Percentiles rank a stretch among this genome's conserved stretches.
phyloP scores from a whole-genome alignment of 2,329 filamentous ascomycete genomes.

The Juglanconis sp. region DNA sequence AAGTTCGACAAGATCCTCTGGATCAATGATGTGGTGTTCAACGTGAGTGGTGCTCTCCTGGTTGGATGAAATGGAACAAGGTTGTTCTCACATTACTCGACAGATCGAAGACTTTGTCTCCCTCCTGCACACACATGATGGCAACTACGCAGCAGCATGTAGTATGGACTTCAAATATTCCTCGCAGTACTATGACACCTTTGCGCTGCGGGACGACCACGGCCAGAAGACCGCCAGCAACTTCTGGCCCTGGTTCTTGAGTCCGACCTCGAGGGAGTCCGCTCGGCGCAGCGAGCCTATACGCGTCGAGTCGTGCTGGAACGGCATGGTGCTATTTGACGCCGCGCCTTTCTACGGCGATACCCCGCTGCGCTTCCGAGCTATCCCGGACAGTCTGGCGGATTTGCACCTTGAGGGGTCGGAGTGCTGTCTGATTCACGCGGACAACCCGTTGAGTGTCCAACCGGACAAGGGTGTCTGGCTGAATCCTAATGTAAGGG shows the following conservation, averaged over 20 bases:
- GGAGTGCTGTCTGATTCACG: conserved; percentile 76
- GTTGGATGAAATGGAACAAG: neutral
- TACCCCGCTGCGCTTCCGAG: conserved; percentile 56
- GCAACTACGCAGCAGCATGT: conserved; percentile 58
- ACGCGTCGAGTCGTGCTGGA: conserved; percentile 67
- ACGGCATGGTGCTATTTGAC: conserved; percentile 53
- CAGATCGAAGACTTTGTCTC: conserved; percentile 43
- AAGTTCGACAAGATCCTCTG: conserved; percentile 56
- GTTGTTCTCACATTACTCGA: conserved; percentile 19
- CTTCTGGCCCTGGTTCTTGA: conserved; percentile 60
- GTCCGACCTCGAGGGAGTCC: conserved; percentile 37
- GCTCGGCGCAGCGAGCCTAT: conserved; percentile 49
- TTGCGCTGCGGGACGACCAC: conserved; percentile 53
- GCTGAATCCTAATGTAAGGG: conserved; percentile 66
- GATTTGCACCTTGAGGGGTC: conserved; percentile 66
- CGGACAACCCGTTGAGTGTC: conserved; percentile 60
- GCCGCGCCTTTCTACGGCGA: conserved; percentile 44
- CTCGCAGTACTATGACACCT: conserved; percentile 58
- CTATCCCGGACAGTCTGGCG: conserved; percentile 60
- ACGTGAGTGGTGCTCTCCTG: conserved; percentile 32
- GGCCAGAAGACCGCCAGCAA: conserved; percentile 51
- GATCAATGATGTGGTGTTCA: conserved; percentile 60
- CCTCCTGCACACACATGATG: conserved; percentile 51
- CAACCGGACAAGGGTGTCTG: conserved; percentile 52
- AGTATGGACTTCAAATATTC: conserved; percentile 55